Evolutionary conservation across 176 grass and related monocot species (phyloP).

Genomic region (Luzula sylvatica): DNA sequence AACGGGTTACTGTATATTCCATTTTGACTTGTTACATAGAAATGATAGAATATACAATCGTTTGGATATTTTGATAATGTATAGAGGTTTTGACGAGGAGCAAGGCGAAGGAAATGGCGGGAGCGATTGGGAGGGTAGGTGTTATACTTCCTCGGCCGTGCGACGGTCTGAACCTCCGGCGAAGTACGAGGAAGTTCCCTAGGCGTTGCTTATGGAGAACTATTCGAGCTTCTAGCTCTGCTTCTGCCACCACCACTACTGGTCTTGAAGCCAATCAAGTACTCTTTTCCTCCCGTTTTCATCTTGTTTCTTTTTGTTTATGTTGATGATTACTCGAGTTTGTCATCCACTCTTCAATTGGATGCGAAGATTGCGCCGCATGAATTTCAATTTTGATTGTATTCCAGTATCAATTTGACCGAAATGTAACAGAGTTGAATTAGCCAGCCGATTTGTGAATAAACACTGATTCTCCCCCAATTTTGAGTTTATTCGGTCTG

Average conservation of each 20-base stretch:
- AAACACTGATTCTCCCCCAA: neutral
- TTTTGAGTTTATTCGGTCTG: neutral
- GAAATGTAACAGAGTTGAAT: neutral
- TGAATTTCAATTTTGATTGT: neutral
- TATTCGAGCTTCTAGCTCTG: neutral
- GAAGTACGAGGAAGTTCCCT: neutral
- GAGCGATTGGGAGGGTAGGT: conserved; percentile 6
- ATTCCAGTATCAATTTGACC: neutral
- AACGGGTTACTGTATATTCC: too few species aligned
- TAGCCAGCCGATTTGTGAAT: neutral
- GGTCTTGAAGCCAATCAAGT: neutral
- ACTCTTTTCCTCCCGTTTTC: neutral
- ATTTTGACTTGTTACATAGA: too few species aligned
- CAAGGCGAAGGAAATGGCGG: neutral
- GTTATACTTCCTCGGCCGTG: neutral
- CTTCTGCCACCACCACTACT: neutral
- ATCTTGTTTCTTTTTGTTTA: neutral
- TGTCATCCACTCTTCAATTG: too few species aligned
- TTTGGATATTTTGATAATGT: too few species aligned
- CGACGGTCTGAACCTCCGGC: neutral
- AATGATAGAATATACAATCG: too few species aligned
- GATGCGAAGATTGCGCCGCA: too few species aligned
- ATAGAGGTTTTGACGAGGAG: too few species aligned
- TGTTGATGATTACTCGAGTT: neutral
- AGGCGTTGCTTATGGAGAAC: neutral